Evolutionary conservation across 2,329 filamentous ascomycete species (phyloP), one percentile per base, ranked within the genome.

Genomic region (Pleomassaria siparia): DNA sequence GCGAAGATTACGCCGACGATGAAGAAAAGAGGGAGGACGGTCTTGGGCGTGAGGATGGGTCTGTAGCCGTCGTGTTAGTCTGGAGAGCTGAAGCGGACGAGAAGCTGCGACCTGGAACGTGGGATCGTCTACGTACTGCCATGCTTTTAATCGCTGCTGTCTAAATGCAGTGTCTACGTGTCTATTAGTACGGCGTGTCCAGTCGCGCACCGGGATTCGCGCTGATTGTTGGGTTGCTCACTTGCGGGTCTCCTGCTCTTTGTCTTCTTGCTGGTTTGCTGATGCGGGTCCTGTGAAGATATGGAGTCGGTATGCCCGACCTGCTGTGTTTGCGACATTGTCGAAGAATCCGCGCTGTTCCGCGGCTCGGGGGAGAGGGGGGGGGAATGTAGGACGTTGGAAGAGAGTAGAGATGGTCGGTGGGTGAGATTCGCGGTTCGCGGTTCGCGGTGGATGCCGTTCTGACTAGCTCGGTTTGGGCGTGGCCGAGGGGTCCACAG

Each of bases 101-200:
- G 8, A n/a, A 30, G 10, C 12, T 30, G 29, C 29, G 29, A 30
- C 29, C 26, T 30, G 8, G 5, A 22, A n/a, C 8, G 16, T 9
- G 22, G 18, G 30, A n/a, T 22, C n/a, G 15, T 32, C 10, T 24
- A 82, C 90, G 74, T 79, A 95, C 87, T 99, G 94, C 94, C 94
- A 99, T 77, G 94, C 94, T 76, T 97, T 96, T 72, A 99, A 76
- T 69, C 94, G 86, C 74, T 99, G 94, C 71, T 99, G 94, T 63
- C 94, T 84, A 71, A 97, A 99, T 10, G 94, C 94, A 50, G 92
- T 97, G 76, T 97, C 90, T 95, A 66, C 9, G 25, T 15, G 22
- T 16, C 36, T 20, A 43, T 70, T 54, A 69, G 60, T 49, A 55
- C 47, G 22, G 28, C 39, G 21, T 35, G n/a, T 44, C 24, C 25